Conservation (phyloP, 2,329 filamentous ascomycete species). For the Chaetomiaceae sp. region DNA sequence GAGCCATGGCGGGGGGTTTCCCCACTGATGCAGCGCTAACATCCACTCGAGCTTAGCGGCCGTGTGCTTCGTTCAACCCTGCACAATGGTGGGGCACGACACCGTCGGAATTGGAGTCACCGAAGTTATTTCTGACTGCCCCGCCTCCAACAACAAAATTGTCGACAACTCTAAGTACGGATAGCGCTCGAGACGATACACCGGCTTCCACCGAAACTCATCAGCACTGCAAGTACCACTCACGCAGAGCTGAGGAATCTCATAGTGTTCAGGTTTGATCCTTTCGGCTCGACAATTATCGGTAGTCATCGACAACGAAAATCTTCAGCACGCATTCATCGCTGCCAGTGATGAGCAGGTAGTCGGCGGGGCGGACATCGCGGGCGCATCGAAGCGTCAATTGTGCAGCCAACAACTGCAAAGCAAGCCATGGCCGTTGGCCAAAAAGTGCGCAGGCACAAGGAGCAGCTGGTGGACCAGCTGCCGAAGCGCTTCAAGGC, state of each 20-base stretch:
- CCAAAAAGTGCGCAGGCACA: slow-evolving; percentile 36
- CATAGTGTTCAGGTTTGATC: too few species aligned
- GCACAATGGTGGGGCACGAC: slow-evolving; percentile 27
- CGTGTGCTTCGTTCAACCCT: too few species aligned
- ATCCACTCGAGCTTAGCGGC: too few species aligned
- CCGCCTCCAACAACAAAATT: slow-evolving; percentile 25
- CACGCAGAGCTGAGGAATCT: not conserved
- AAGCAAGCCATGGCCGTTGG: slow-evolving; percentile 13
- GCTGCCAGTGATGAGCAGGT: slow-evolving; percentile 24
- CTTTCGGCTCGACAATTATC: not conserved
- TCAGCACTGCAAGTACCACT: not conserved
- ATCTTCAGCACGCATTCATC: not conserved
- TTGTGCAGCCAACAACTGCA: slow-evolving; percentile 9
- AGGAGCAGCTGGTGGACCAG: slow-evolving; percentile 86
- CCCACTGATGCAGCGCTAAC: too few species aligned
- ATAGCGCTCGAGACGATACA: not conserved
- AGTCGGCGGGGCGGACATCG: too few species aligned
- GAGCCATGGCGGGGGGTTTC: not conserved
- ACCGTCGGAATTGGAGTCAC: slow-evolving; percentile 22
- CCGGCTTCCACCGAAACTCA: too few species aligned
- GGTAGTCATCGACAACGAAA: not conserved
- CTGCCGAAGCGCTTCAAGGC: slow-evolving; percentile 88
- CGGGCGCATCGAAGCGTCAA: slow-evolving; percentile 1
- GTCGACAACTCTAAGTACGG: slow-evolving; percentile 5
- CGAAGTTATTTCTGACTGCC: slow-evolving; percentile 24